Evolutionary conservation across 495 filamentous ascomycete genomes (phyloP).

Genomic region (Xanthoparmelia taractica): DNA sequence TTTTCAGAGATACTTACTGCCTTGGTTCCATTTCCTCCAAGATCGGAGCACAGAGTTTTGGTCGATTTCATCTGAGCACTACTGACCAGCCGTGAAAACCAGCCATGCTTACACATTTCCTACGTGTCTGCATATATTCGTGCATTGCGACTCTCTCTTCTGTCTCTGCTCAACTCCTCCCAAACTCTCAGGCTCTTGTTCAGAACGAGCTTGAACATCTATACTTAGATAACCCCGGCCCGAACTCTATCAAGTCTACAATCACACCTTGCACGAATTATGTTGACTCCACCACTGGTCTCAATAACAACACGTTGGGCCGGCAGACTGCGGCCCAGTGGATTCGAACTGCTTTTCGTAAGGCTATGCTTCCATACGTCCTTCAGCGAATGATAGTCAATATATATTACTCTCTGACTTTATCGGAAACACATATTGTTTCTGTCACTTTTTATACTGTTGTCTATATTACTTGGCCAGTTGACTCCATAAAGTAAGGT

Average conservation of each 20-base stretch:
- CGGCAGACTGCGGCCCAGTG: constrained; percentile 18
- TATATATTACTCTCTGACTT: too few species aligned
- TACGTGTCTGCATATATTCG: neutral
- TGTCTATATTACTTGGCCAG: too few species aligned
- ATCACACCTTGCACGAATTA: constrained; percentile 18
- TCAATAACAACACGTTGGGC: constrained; percentile 8
- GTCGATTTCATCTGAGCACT: neutral
- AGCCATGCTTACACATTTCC: neutral
- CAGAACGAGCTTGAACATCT: constrained; percentile 13
- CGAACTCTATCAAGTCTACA: constrained; percentile 2
- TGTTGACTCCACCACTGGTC: constrained; percentile 4
- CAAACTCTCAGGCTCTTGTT: constrained; percentile 1
- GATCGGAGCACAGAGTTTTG: neutral
- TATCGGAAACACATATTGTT: too few species aligned
- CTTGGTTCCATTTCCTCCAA: too few species aligned
- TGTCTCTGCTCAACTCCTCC: constrained; percentile 9
- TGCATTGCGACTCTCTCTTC: neutral
- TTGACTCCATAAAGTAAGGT: too few species aligned
- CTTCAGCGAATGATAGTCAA: neutral
- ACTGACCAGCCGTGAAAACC: neutral
- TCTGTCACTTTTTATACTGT: too few species aligned
- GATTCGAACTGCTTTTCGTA: constrained; percentile 18
- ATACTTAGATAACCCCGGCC: neutral
- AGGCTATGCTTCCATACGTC: neutral
- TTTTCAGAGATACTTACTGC: too few species aligned